These are phyloP conservation scores for Elongisporangium senticosum DNA, from an alignment of 352 stramenopile species.

Conservation along the genomic window DNA sequence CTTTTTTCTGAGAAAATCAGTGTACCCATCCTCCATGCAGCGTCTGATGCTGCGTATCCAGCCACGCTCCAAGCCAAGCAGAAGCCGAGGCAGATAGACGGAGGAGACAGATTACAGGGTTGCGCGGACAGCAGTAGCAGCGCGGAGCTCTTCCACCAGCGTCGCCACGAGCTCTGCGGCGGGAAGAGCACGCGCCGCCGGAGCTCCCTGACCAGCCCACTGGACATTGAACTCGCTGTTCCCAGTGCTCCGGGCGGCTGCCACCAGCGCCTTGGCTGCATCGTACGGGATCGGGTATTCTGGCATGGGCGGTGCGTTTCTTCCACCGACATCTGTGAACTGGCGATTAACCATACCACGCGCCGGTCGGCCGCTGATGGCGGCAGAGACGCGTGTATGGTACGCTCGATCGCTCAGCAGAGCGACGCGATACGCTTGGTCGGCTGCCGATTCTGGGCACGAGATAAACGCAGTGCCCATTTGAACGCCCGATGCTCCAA, in stretches of 20 bases:
- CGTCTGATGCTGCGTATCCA: not conserved
- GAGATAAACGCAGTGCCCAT: constrained; percentile 57
- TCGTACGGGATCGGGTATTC: constrained; percentile 4
- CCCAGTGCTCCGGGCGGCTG: not conserved
- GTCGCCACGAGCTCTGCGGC: constrained; percentile 1
- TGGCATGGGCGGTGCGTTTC: not conserved
- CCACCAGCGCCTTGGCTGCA: constrained; percentile 1
- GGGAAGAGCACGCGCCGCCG: not conserved
- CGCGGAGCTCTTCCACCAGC: not conserved
- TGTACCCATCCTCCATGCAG: not conserved
- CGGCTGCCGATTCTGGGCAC: constrained; percentile 35
- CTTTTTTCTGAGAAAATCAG: not conserved
- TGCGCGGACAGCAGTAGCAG: not conserved
- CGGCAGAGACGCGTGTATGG: constrained; percentile 20
- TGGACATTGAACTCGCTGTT: not conserved
- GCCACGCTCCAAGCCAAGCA: not conserved
- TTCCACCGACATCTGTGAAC: not conserved
- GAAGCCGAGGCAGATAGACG: not conserved
- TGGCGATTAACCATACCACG: not conserved
- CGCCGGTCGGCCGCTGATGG: constrained; percentile 5
- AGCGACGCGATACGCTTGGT: constrained; percentile 20
- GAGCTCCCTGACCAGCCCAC: constrained; percentile 1
- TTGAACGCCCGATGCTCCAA: constrained; percentile 53
- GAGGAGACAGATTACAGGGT: not conserved
- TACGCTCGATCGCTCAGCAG: constrained; percentile 12